These are phyloP conservation scores for Apiospora arundinis DNA, from an alignment of 2,329 filamentous ascomycete species.

Conservation along the genomic window DNA sequence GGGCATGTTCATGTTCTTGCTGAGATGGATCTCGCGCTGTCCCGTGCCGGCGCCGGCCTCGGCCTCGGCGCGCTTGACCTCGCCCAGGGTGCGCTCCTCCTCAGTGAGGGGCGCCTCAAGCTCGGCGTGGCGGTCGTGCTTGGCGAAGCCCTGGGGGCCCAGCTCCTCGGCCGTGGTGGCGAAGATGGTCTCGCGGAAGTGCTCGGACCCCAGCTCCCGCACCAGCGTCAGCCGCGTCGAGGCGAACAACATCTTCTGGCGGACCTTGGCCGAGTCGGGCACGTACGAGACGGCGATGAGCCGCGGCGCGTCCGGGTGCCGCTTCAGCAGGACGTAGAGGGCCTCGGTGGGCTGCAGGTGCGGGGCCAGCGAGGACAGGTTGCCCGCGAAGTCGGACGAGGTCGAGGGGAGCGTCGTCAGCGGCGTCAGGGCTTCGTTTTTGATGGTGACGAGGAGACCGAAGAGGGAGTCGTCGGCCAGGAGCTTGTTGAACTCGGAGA, in stretches of 20 bases:
- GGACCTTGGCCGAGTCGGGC: conserved; percentile 77
- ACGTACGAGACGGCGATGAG: conserved; percentile 80
- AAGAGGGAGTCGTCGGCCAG: conserved; percentile 67
- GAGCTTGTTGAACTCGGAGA: conserved; percentile 73
- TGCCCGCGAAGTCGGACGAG: conserved; percentile 64
- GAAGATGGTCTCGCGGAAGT: conserved; percentile 80
- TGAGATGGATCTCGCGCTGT: conserved; percentile 63
- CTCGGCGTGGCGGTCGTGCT: conserved; percentile 71
- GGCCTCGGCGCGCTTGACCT: conserved; percentile 77
- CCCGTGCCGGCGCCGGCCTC: conserved; percentile 74
- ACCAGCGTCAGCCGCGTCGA: conserved; percentile 77
- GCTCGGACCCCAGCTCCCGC: conserved; percentile 77
- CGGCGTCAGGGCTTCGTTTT: conserved; percentile 71
- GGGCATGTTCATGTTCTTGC: conserved; percentile 63
- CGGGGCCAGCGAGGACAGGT: conserved; percentile 66
- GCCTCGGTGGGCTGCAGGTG: conserved; percentile 71
- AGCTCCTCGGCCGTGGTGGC: conserved; percentile 74
- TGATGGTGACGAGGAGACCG: conserved; percentile 75
- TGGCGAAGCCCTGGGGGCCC: conserved; percentile 71
- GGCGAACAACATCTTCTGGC: conserved; percentile 88
- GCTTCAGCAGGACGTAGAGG: conserved; percentile 77
- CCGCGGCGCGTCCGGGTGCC: conserved; percentile 61
- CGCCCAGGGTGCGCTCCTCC: conserved; percentile 74
- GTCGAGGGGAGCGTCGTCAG: conserved; percentile 59
- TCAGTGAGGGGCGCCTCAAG: conserved; percentile 76